These are phyloP conservation scores for Salix dunnii DNA, from an alignment of 345 rosid genomes.

Conservation along the genomic window DNA sequence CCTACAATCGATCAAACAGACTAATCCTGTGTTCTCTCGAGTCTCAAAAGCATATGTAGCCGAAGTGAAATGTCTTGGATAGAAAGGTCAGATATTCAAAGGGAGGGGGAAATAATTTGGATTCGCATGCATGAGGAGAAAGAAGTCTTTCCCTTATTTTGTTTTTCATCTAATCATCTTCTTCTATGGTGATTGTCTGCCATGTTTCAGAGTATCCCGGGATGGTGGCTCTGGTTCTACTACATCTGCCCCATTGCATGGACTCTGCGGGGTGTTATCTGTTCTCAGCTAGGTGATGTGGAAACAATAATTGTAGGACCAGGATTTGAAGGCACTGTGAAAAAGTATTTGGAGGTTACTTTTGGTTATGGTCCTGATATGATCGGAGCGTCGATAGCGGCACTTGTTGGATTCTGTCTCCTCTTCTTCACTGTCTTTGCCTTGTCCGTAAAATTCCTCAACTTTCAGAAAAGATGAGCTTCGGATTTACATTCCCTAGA, in stretches of 20 bases:
- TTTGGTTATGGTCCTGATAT: conserved; percentile 46
- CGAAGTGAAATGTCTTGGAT: no score
- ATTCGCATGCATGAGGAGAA: no score
- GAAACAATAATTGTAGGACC: conserved; percentile 56
- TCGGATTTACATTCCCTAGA: no score
- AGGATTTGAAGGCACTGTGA: conserved; percentile 54
- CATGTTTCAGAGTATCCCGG: conserved; percentile 60
- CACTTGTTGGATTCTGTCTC: conserved; percentile 49
- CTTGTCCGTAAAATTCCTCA: conserved; percentile 58
- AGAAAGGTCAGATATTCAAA: no score
- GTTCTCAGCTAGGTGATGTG: conserved; percentile 86
- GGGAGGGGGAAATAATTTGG: no score
- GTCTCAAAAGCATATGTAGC: no score
- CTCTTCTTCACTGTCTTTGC: conserved; percentile 63
- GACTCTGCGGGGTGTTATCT: conserved; percentile 71
- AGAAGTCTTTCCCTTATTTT: background rate
- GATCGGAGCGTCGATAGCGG: conserved; percentile 51
- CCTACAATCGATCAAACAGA: background rate
- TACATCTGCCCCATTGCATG: conserved; percentile 88
- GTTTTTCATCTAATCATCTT: background rate
- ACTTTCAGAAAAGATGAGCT: conserved; percentile 73
- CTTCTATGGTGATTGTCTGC: background rate
- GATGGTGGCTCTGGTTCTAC: conserved; percentile 98
- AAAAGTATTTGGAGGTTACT: conserved; percentile 47
- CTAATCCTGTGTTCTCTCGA: background rate